Evolutionary conservation across 1,284 basidiomycete genomes (phyloP).

Genomic region (Irpex rosettiformis): DNA sequence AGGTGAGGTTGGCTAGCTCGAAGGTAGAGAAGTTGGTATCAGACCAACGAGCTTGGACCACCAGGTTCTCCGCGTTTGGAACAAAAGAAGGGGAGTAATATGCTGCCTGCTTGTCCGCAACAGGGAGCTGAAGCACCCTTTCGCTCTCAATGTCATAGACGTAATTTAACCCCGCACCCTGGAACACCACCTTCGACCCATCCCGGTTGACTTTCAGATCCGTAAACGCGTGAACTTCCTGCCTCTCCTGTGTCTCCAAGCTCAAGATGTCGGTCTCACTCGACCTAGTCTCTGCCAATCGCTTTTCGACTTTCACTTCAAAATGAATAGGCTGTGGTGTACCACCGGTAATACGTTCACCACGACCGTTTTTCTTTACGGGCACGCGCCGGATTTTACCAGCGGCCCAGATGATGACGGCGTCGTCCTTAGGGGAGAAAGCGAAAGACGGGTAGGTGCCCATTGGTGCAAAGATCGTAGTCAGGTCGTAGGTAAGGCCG

Average conservation of each 20-base stretch:
- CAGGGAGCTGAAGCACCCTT: conserved; percentile 41
- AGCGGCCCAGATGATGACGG: conserved; percentile 68
- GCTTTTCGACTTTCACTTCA: conserved; percentile 57
- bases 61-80: conserved; percentile 37
- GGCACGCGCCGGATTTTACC: conserved; percentile 65
- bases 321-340: conserved; percentile 51
- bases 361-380: conserved; percentile 42
- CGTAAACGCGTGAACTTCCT: conserved; percentile 57
- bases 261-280: conserved; percentile 44
- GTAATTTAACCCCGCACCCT: conserved; percentile 52
- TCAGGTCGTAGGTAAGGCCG: conserved; percentile 63
- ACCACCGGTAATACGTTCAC: conserved; percentile 43
- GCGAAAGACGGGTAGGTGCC: conserved; percentile 73
- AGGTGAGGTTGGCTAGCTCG: conserved; percentile 55
- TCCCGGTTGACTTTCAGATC: conserved; percentile 52
- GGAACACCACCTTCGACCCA: conserved; percentile 51
- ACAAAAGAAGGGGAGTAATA: conserved; percentile 73
- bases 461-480: conserved; percentile 64
- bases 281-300: conserved; percentile 55
- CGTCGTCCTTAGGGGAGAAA: conserved; percentile 58
- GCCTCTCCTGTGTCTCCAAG: conserved; percentile 50
- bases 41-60: conserved; percentile 69
- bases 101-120: conserved; percentile 40
- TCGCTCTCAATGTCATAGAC: conserved; percentile 39
- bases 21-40: conserved; percentile 58